Evolutionary conservation across 2,329 filamentous ascomycete species (phyloP).

Genomic region (Pyricularia sp.): DNA sequence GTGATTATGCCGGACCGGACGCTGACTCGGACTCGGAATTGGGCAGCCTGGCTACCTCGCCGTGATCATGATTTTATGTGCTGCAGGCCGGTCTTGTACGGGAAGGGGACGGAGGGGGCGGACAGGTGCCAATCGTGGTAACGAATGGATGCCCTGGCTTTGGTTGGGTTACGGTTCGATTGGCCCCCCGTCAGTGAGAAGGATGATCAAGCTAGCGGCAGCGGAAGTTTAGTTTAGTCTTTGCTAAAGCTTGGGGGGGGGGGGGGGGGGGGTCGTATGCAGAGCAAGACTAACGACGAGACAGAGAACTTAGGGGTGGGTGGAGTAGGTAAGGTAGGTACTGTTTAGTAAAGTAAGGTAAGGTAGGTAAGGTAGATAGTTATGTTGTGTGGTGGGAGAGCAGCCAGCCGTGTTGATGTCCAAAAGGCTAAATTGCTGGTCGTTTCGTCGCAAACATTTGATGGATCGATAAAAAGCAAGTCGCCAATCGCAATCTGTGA

Average conservation of each 20-base stretch:
- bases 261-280: too few species aligned
- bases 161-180: background rate
- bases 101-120: background rate
- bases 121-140: background rate
- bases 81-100: background rate
- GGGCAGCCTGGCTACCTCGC: conserved; percentile 11
- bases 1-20: background rate
- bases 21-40: conserved; percentile 13
- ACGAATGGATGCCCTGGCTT: background rate
- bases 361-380: background rate
- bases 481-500: conserved; percentile 1
- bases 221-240: background rate
- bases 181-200: background rate
- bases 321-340: too few species aligned
- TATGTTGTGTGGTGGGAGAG: background rate
- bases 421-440: background rate
- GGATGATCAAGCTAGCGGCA: background rate
- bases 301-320: background rate
- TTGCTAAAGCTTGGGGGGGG: background rate
- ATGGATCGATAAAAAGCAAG: background rate
- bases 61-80: conserved; percentile 5
- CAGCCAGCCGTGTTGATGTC: background rate
- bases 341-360: too few species aligned
- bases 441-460: background rate
- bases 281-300: background rate